phyloP scores from a whole-genome alignment of 345 rosid species.

The Eucalyptus pauciflora region DNA sequence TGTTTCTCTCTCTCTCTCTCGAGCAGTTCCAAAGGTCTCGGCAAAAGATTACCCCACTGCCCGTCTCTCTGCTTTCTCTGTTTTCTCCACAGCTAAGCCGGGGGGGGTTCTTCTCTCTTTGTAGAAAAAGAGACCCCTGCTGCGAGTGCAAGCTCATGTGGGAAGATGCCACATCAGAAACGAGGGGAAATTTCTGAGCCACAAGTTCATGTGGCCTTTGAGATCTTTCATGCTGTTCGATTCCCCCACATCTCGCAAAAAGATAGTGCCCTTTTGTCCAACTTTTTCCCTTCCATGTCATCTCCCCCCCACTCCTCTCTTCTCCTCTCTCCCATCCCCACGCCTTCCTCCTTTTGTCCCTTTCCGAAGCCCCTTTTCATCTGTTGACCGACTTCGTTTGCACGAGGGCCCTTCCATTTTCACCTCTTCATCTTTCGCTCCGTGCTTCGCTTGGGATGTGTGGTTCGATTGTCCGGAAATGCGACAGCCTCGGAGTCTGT shows the following conservation, averaged over 20 bases:
- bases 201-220: slow-evolving; percentile 42
- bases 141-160: not conserved
- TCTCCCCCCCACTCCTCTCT: not conserved
- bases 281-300: slow-evolving; percentile 3
- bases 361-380: not conserved
- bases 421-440: not conserved
- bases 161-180: slow-evolving; percentile 24
- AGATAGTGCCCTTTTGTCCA: slow-evolving; percentile 25
- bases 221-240: slow-evolving; percentile 17
- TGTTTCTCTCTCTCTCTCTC: not conserved
- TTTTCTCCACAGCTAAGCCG: not conserved
- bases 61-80: not conserved
- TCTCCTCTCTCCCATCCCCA: not conserved
- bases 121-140: not conserved
- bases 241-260: slow-evolving; percentile 17
- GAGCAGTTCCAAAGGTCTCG: not conserved
- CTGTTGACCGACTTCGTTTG: not conserved
- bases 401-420: not conserved
- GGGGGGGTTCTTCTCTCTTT: not conserved
- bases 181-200: slow-evolving; percentile 21
- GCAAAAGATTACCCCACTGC: not conserved
- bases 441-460: not conserved
- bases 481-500: not conserved
- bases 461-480: not conserved
- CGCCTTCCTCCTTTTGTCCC: not conserved